Conservation (phyloP, 768 basidiomycete genomes). For the Trametes maxima region DNA sequence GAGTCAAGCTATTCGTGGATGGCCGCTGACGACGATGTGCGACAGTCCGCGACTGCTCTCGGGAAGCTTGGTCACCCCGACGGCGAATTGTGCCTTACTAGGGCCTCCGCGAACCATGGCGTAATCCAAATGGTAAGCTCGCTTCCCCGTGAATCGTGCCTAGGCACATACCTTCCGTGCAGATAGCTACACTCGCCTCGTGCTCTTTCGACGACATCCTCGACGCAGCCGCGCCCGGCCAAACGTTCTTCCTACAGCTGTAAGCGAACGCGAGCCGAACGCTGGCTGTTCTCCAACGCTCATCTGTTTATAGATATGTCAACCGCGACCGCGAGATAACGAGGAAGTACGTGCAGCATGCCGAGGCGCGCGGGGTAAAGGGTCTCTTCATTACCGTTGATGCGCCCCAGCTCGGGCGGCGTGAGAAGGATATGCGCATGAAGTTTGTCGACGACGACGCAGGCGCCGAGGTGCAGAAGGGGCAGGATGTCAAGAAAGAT, state of each 20-base stretch:
- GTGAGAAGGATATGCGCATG: slow-evolving; percentile 71
- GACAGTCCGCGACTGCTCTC: slow-evolving; percentile 74
- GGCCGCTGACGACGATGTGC: slow-evolving; percentile 38
- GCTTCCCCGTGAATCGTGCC: neutral
- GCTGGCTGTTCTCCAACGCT: neutral
- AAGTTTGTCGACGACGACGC: slow-evolving; percentile 52
- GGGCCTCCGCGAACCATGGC: slow-evolving; percentile 79
- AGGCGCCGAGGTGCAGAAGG: slow-evolving; percentile 54
- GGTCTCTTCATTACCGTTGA: slow-evolving; percentile 97
- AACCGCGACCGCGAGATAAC: slow-evolving; percentile 89
- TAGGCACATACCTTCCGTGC: neutral
- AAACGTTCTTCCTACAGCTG: slow-evolving; percentile 87
- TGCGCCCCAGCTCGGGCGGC: slow-evolving; percentile 91
- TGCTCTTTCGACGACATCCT: slow-evolving; percentile 96
- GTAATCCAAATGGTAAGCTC: slow-evolving; percentile 69
- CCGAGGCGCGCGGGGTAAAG: slow-evolving; percentile 87
- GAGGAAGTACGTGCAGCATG: slow-evolving; percentile 84
- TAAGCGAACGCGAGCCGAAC: slow-evolving; percentile 36
- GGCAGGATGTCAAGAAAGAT: slow-evolving; percentile 40
- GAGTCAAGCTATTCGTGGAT: slow-evolving; percentile 61
- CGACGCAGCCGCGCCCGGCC: slow-evolving; percentile 76
- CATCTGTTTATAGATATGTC: slow-evolving; percentile 63
- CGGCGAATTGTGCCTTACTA: slow-evolving; percentile 90
- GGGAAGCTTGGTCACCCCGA: slow-evolving; percentile 96
- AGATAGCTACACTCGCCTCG: slow-evolving; percentile 97